Base-by-base conservation (phyloP, 192 early-diverging fungal species). In the Chytriomyces sp. region DNA sequence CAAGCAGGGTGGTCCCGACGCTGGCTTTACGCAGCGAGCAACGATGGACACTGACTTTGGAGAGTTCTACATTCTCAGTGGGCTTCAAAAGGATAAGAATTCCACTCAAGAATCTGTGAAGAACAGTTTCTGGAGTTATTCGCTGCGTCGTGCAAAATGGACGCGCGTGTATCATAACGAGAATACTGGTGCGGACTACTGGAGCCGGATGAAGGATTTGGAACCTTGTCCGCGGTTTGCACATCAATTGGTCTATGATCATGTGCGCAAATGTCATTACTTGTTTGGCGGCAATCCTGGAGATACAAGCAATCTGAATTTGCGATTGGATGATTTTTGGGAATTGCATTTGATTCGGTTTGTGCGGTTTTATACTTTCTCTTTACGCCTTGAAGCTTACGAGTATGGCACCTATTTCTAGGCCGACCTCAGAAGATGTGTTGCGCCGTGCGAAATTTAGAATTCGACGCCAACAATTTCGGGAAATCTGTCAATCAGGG, bases 261-360 rank as follows among this genome's bases (percentile, higher is more conserved):
- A 77, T 6, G 78, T 77, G 20, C 84, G 86, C 7, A 88, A 89
- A 64, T 81, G 82, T 5, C 96, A 98, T 71, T 94, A 92, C 81
- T 77, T 98, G 76, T 98, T 98, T 88, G 97, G 97, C 9, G 97
- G 97, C 43, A 98, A 96, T 69, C 94, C 95, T 6, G 93, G 93
- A 5, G 92, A 93, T 45, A 76, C 68, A 16, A 82, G 75, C 24
- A 84, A 88, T 69, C 79, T 83, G 20, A 90, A 84, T 77, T 83
- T 91, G 63, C 82, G 93, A 35, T 78, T 95, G 9, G 91, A 95
- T 72, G 94, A 95, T 78, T 92, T 95, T 78, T 95, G 94, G 94
- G 89, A 94, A 74, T 82, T 95, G 28, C 73, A 78, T 47, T 83
- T 95, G 48, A 77, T 82, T 45, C 85, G 92, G 93, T 94, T 83